Evolutionary conservation across 345 rosid species (phyloP), one percentile per base, ranked within the genome.

Genomic region (Rubroshorea leprosula): DNA sequence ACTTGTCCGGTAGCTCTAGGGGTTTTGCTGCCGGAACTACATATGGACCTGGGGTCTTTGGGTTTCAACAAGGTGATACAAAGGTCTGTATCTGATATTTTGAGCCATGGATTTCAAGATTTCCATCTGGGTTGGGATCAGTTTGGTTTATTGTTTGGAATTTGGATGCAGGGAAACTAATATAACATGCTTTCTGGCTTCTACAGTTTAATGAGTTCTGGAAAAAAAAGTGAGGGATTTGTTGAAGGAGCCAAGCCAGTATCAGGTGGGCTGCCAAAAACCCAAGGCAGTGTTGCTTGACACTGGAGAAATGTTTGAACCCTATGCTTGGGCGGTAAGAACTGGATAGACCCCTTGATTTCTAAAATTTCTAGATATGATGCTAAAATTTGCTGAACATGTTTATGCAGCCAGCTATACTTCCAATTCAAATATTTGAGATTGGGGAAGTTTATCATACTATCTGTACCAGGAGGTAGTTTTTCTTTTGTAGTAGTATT

Each of bases 1-100:
- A 80, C 84, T 15, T 83, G 89, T 50, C 82, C 86, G 0, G 76
- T 79, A 0, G 84, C 74, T 0, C 64, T 78, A 3, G 89, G 86
- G 84, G 89, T 31, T 83, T 83, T 60, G 86, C 89, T 0, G 82
- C 84, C 15, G 86, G 82, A 55, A 80, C 89, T 8, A 80, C 86
- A 5, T 82, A 83, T 60, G 89, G 84, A 20, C 84, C 83, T 9
- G 82, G 84, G 18, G 64, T 58, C 1, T 80, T 80, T 15, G 84
- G 84, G 45, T 83, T 83, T 59, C 76, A 80, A 61, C 82, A 83
- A 49, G 86, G 84, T 5, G 86, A 80, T 38, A 70, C 77, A 16
- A 65, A 80, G 82, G 89, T 83, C 12, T 25, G 63, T 15, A 24
- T 20, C 45, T 44, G 5, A 27, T 58, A 12, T 14, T 16, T 38